Evolutionary conservation across 2,329 filamentous ascomycete species (phyloP).

Genomic region (Gnomoniopsis smithogilvyi): DNA sequence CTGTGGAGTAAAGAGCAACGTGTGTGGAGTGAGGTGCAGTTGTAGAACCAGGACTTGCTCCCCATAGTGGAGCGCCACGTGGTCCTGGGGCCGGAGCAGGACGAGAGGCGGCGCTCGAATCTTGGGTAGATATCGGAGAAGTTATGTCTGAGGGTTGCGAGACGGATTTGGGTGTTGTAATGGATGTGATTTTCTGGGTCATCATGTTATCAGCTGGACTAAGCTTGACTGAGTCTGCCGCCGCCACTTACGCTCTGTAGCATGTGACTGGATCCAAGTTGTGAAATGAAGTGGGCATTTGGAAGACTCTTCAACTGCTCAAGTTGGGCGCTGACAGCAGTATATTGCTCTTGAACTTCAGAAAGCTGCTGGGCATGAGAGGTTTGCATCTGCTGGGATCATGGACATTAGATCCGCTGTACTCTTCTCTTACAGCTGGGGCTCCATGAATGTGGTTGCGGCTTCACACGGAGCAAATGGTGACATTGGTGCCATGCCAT

Average conservation of each 20-base stretch:
- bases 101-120: background rate
- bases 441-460: background rate
- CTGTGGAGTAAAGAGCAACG: background rate
- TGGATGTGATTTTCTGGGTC: background rate
- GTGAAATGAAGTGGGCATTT: slow-evolving; percentile 20
- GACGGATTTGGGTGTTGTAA: background rate
- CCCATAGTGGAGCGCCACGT: background rate
- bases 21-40: too few relatives aligned
- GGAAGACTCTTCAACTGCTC: slow-evolving; percentile 31
- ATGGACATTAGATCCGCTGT: slow-evolving; percentile 33
- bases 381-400: slow-evolving; percentile 32
- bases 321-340: slow-evolving; percentile 31
- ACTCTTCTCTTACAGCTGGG: slow-evolving; percentile 29
- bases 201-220: background rate
- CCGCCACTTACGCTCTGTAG: slow-evolving; percentile 28
- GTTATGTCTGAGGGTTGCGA: background rate
- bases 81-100: too few relatives aligned
- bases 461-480: background rate
- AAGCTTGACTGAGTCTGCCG: background rate
- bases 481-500: background rate
- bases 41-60: too few relatives aligned
- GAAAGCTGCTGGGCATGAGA: slow-evolving; percentile 32
- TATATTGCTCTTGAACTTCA: slow-evolving; percentile 31
- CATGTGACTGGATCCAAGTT: slow-evolving; percentile 28
- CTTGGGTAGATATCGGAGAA: background rate